A percentile compares a stretch with the other conserved stretches of the same genome.
Conservation (phyloP, 352 stramenopile genomes). For the Phytophthora litchii region DNA sequence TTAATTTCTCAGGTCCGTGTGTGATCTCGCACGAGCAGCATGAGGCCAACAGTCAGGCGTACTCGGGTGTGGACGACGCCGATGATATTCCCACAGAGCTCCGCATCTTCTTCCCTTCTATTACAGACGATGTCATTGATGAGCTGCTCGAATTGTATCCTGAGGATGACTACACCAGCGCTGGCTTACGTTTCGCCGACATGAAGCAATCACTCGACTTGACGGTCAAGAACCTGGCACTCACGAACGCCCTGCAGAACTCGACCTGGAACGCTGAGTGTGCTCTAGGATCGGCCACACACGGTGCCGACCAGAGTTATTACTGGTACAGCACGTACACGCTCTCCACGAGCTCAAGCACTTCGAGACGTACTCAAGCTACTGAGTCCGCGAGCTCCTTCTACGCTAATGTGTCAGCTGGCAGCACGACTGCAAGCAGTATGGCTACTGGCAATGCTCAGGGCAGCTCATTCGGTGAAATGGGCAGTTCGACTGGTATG, state of each 20-base stretch:
- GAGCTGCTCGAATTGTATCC: too few relatives aligned
- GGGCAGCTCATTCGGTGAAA: constrained; percentile 4
- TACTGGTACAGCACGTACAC: constrained; percentile 40
- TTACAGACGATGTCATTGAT: too few relatives aligned
- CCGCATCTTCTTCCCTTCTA: too few relatives aligned
- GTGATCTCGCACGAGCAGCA: constrained; percentile 18
- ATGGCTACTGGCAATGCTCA: not conserved
- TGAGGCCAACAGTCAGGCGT: too few relatives aligned
- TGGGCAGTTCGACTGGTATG: constrained; percentile 9
- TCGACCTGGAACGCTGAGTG: constrained; percentile 28
- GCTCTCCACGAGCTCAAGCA: constrained; percentile 22
- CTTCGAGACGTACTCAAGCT: constrained; percentile 6
- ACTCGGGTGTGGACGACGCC: too few relatives aligned
- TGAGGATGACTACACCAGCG: constrained; percentile 14
- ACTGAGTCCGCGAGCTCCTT: constrained; percentile 22
- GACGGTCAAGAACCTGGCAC: constrained; percentile 29
- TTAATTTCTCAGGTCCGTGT: constrained; percentile 29
- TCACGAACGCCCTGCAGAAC: constrained; percentile 27
- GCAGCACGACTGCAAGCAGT: not conserved
- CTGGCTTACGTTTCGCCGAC: constrained; percentile 25
- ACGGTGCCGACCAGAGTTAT: constrained; percentile 33
- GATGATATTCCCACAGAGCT: too few relatives aligned
- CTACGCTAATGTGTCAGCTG: constrained; percentile 17
- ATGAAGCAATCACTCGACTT: constrained; percentile 35
- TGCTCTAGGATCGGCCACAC: constrained; percentile 12